These are phyloP conservation scores for Botryosphaeria dothidea DNA, from an alignment of 2,329 filamentous ascomycete genomes.

Conservation along the genomic window DNA sequence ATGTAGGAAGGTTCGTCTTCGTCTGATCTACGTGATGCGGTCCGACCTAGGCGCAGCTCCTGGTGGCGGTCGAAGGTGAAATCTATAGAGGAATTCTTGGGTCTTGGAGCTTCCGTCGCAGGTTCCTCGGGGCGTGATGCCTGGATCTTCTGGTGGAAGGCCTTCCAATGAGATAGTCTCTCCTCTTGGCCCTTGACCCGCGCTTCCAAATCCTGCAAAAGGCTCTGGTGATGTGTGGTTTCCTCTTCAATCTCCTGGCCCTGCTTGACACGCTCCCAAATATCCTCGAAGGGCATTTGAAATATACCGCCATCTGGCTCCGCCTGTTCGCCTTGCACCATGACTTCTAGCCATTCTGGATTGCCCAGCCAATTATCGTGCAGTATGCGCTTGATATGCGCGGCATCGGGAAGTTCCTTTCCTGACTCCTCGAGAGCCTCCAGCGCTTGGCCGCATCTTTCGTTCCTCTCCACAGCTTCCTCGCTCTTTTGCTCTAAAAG, in stretches of 20 bases:
- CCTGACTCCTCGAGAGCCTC: constrained; percentile 23
- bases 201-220: constrained; percentile 71
- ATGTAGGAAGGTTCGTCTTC: neutral
- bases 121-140: constrained; percentile 15
- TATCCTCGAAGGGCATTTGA: constrained; percentile 64
- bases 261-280: constrained; percentile 69
- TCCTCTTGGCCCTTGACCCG: constrained; percentile 67
- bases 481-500: constrained; percentile 65
- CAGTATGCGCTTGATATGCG: constrained; percentile 58
- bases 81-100: constrained; percentile 16
- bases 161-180: constrained; percentile 72
- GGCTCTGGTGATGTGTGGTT: constrained; percentile 37
- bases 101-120: constrained; percentile 4
- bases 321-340: constrained; percentile 67
- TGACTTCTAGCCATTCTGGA: constrained; percentile 69
- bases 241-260: constrained; percentile 53
- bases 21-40: too few species aligned
- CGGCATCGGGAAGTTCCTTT: constrained; percentile 27
- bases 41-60: constrained; percentile 26
- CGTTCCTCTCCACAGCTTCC: constrained; percentile 57
- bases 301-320: constrained; percentile 64
- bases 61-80: constrained; percentile 37
- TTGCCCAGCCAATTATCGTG: constrained; percentile 78
- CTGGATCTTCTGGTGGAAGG: constrained; percentile 55
- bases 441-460: constrained; percentile 40